Base-by-base conservation (phyloP, 257 asterid genomes). In the Capsicum rhomboideum region DNA sequence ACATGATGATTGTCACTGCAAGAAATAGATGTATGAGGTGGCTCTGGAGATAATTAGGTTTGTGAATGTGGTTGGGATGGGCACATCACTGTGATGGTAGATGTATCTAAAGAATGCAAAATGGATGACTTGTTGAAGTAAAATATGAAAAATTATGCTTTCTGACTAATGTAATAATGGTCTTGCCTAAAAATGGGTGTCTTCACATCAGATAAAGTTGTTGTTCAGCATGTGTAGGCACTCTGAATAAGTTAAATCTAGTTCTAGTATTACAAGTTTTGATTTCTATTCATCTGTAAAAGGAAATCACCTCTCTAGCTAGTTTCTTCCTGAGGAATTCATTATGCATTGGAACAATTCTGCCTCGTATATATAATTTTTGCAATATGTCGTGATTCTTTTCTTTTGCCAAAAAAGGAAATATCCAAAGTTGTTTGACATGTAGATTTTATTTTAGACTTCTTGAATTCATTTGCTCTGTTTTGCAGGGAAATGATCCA, bases 401-500 rank as follows among this genome's bases (percentile, higher is more conserved):
- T 21, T 74, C 37, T 13, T 49, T 75, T 75, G 42, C 7, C 11
- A 23, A 46, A 23, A 46, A 26, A 21, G 37, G 6, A 63, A 46
- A 49, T 42, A 49, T 26, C 42, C 44, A 49, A 75, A 50, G n/a
- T 49, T 28, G 61, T 77, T 50, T 50, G 4, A 34, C 46, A 9
- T 77, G 46, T 14, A 18, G 8, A 6, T 71, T 71, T 71, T 13
- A 42, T 12, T 42, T 18, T 13, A 8, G 55, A 59, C 81, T 56
- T 31, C 82, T 85, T 84, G 78, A 78, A 21, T 79, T 80, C 64
- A 58, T 79, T 84, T 29, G 37, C 17, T 34, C 85, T 66, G 84
- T 79, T 84, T 81, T 91, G 89, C 97, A 95, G 98, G 87, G 98
- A 97, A 85, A 97, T 97, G 98, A 97, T 97, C 88, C 98, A 97